Conservation (phyloP, 257 asterid species). For the Ehretia macrophylla region DNA sequence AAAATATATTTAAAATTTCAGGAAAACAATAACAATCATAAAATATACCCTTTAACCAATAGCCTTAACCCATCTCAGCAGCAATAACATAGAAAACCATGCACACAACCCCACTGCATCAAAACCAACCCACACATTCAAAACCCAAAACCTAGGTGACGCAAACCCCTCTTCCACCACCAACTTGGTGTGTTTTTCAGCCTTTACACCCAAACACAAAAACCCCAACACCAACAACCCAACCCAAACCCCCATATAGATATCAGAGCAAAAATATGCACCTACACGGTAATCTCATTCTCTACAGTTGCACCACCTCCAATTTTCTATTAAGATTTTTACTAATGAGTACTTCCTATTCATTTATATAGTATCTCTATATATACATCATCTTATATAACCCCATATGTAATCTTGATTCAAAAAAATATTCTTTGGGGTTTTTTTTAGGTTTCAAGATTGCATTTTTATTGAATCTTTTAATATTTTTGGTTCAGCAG, state of each 20-base stretch:
- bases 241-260: background rate
- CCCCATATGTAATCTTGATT: slow-evolving; percentile 8
- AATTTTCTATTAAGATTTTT: too few species aligned
- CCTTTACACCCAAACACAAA: background rate
- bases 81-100: background rate
- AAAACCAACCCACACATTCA: slow-evolving; percentile 15
- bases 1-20: too few species aligned
- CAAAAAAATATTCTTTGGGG: background rate
- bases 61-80: too few species aligned
- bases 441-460: slow-evolving; percentile 3
- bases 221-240: background rate
- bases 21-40: too few species aligned
- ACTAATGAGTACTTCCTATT: background rate
- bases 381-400: background rate
- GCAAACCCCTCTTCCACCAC: slow-evolving; percentile 33
- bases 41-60: too few species aligned
- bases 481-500: slow-evolving; percentile 7
- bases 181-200: slow-evolving; percentile 8
- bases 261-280: background rate
- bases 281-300: background rate
- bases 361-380: background rate
- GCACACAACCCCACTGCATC: slow-evolving; percentile 3
- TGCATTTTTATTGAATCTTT: slow-evolving; percentile 6
- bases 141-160: slow-evolving; percentile 20
- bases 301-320: too few species aligned